Conservation (phyloP, 805 yeast species). For the Candida pseudoglaebosa region DNA sequence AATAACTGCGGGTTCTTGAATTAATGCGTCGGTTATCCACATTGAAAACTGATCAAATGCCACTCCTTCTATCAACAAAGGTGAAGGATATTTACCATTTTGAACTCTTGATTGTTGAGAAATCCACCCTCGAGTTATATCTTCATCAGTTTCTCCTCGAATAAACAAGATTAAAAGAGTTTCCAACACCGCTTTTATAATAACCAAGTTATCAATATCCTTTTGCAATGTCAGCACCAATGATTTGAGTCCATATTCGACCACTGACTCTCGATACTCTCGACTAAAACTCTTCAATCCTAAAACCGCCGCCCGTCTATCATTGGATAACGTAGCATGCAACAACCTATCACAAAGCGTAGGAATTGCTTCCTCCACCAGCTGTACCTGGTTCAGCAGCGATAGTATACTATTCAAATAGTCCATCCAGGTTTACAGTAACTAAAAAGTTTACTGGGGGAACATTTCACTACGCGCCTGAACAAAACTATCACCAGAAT, state of each 20-base stretch:
- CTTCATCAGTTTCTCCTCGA: conserved; percentile 60
- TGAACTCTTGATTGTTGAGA: conserved; percentile 69
- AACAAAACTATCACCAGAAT: background rate
- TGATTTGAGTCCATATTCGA: conserved; percentile 79
- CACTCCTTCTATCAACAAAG: conserved; percentile 53
- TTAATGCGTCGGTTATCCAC: conserved; percentile 93
- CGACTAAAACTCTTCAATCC: conserved; percentile 86
- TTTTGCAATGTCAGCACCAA: conserved; percentile 60
- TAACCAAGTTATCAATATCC: conserved; percentile 66
- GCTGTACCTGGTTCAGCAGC: conserved; percentile 32
- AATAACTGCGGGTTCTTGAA: conserved; percentile 44
- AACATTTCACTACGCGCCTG: background rate
- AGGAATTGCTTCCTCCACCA: conserved; percentile 80
- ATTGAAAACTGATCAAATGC: conserved; percentile 79
- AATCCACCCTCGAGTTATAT: conserved; percentile 65
- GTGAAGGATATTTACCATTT: conserved; percentile 78
- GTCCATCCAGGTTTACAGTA: conserved; percentile 22
- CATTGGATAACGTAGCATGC: conserved; percentile 77
- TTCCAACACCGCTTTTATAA: conserved; percentile 77
- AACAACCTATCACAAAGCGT: conserved; percentile 83
- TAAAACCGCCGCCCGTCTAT: conserved; percentile 85
- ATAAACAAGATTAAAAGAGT: conserved; percentile 79
- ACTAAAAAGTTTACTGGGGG: background rate
- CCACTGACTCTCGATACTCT: conserved; percentile 84
- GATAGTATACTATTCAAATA: conserved; percentile 34